Percentiles rank a stretch among this genome's conserved stretches.
Conservation (phyloP, 2,329 filamentous ascomycete genomes). For the Trichoderma lentiforme region DNA sequence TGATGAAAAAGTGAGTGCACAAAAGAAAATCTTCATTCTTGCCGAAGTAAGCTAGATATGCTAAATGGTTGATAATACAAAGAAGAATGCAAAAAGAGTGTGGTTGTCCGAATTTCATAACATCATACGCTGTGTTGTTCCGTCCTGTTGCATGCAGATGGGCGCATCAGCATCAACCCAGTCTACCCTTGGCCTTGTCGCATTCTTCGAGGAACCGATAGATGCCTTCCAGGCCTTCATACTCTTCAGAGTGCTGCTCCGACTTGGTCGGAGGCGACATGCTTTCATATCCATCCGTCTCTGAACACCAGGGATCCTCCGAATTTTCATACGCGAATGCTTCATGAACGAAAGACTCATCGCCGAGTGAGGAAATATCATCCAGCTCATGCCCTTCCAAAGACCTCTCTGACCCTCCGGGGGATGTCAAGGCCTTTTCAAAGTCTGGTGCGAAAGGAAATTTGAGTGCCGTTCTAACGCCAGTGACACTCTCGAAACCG, state of each 20-base stretch:
- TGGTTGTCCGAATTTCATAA: slow-evolving; percentile 14
- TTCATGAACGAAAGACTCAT: slow-evolving; percentile 37
- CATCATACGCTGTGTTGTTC: slow-evolving; percentile 5
- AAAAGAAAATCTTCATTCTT: slow-evolving; percentile 11
- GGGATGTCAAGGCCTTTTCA: slow-evolving; percentile 41
- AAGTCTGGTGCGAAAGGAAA: slow-evolving; percentile 78
- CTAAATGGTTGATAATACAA: slow-evolving; percentile 13
- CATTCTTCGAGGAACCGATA: slow-evolving; percentile 59
- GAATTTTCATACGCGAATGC: slow-evolving; percentile 43
- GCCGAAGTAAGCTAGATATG: slow-evolving; percentile 10
- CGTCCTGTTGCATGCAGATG: background rate
- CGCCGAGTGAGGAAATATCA: slow-evolving; percentile 33
- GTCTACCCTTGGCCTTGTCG: slow-evolving; percentile 41
- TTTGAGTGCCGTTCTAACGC: slow-evolving; percentile 69
- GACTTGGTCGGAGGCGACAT: slow-evolving; percentile 49
- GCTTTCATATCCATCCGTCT: slow-evolving; percentile 47
- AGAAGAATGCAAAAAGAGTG: slow-evolving; percentile 11
- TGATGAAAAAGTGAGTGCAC: background rate
- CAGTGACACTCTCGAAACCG: slow-evolving; percentile 65
- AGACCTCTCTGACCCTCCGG: slow-evolving; percentile 48
- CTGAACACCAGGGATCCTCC: slow-evolving; percentile 49
- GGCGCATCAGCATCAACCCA: slow-evolving; percentile 25
- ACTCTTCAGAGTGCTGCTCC: slow-evolving; percentile 46
- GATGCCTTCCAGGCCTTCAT: slow-evolving; percentile 55
- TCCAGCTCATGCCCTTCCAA: slow-evolving; percentile 41